Evolutionary conservation across 441 rosid species (phyloP), one percentile per base, ranked within the genome.

Genomic region (Aquilaria agallochum): DNA sequence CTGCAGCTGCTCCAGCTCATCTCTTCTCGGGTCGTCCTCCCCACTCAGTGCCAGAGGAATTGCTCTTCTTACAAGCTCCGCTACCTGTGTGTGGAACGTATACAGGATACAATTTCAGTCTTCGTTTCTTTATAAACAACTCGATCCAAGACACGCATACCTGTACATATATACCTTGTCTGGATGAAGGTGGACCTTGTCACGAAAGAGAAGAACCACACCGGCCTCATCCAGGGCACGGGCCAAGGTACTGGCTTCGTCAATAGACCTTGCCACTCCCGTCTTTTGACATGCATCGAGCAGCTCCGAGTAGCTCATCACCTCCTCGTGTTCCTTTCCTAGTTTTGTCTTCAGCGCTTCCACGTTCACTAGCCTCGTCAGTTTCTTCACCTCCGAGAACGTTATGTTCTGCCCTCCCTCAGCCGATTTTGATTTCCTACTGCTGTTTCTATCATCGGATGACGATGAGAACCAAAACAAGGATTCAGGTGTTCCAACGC

Each of bases 191-290:
- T 83, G 82, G 55, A 91, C 97, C 77, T 83, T 87, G 71, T 91
- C 92, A 4, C 97, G 85, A 58, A 87, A 91, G 59, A 91, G 90
- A 69, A 94, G 90, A 4, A 89, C 59, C 31, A 88, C 88, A 12
- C 97, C 97, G 1, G 99, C 94, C 9, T 94, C 91, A 49, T 94
- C 99, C 1, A 94, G 94, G 33, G 82, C 83, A 3, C 83, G 94
- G 52, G 92, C 92, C 13, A 94, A 91, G 45, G 79, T 63, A 10
- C 32, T 72, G 53, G 99, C 99, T 71, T 89, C 97, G 1, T 82
- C 82, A 0, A 20, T 58, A 66, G 94, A 75, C 78, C 92, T 89
- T 52, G 96, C 89, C 14, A 94, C 49, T 0, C 97, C 97, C 72
- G 80, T 72, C 57, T 68, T 67, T 52, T 72, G 78, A 60, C 91